phyloP scores from a whole-genome alignment of 2,329 filamentous ascomycete genomes.

The Alternaria sp. region DNA sequence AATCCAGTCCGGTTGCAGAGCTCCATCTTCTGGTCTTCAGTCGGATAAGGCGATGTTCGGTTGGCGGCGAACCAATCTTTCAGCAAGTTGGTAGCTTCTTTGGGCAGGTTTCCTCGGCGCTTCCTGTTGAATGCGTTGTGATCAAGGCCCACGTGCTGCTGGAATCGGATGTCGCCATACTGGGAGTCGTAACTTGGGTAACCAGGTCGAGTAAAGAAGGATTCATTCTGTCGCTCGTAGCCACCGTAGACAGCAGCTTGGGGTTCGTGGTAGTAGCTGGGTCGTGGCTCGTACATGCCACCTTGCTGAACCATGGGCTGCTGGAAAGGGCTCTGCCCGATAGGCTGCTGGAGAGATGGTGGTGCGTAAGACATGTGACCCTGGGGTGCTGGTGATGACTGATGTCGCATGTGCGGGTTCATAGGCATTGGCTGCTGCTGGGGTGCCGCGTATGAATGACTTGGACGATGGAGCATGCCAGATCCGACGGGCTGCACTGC shows the following conservation, averaged over 20 bases:
- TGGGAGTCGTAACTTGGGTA: slow-evolving; percentile 28
- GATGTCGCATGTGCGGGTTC: slow-evolving; percentile 31
- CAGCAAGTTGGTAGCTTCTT: slow-evolving; percentile 83
- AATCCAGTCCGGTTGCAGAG: slow-evolving; percentile 78
- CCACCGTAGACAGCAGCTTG: slow-evolving; percentile 21
- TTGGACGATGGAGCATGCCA: slow-evolving; percentile 36
- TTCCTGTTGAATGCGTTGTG: slow-evolving; percentile 52
- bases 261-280: slow-evolving; percentile 37
- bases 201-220: slow-evolving; percentile 23
- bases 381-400: slow-evolving; percentile 32
- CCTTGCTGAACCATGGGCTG: slow-evolving; percentile 14
- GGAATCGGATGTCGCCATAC: slow-evolving; percentile 39
- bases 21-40: slow-evolving; percentile 84
- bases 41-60: slow-evolving; percentile 76
- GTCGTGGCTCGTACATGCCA: slow-evolving; percentile 27
- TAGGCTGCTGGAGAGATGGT: slow-evolving; percentile 11
- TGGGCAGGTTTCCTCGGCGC: slow-evolving; percentile 85
- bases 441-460: slow-evolving; percentile 32
- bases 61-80: slow-evolving; percentile 72
- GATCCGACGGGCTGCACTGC: slow-evolving; percentile 7
- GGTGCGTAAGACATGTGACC: slow-evolving; percentile 22
- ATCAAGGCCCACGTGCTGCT: slow-evolving; percentile 35
- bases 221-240: slow-evolving; percentile 28
- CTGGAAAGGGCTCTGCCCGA: slow-evolving; percentile 16
- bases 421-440: slow-evolving; percentile 6